Conservation (phyloP, 345 rosid species). For the Angophora floribunda region DNA sequence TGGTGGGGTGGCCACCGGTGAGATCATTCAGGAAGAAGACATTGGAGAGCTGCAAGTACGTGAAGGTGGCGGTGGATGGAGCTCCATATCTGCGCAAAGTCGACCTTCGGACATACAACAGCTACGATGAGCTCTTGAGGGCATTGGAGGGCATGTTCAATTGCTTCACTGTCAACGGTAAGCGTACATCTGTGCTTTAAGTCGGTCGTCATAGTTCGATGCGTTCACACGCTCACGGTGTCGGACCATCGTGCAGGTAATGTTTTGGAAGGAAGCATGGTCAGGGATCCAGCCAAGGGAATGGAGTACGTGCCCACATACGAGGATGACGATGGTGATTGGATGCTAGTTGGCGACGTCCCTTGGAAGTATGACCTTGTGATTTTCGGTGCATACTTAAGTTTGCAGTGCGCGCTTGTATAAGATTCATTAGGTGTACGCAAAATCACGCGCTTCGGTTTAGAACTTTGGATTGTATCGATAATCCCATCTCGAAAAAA, state of each 20-base stretch:
- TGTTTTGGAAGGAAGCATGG: not conserved
- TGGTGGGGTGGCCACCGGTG: constrained; percentile 15
- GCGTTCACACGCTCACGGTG: not conserved
- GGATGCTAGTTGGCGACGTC: constrained; percentile 17
- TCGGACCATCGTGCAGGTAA: not conserved
- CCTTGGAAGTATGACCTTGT: constrained; percentile 12
- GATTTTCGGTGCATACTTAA: not conserved
- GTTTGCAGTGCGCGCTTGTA: not conserved
- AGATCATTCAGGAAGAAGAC: constrained; percentile 7
- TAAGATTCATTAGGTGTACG: not conserved
- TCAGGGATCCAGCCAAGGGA: not conserved
- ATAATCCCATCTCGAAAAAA: not conserved
- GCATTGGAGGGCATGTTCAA: constrained; percentile 9
- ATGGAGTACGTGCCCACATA: constrained; percentile 10
- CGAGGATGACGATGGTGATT: constrained; percentile 10
- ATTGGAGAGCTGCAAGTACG: constrained; percentile 3
- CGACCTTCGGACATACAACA: constrained; percentile 8
- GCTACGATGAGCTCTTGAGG: constrained; percentile 2
- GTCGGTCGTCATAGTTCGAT: not conserved
- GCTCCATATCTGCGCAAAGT: constrained; percentile 17
- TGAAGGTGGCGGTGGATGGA: constrained; percentile 19
- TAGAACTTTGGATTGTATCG: not conserved
- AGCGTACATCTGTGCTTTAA: not conserved
- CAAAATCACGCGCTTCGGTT: not conserved
- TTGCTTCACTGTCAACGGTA: not conserved